These are phyloP conservation scores for Flagelloscypha sp. DNA, from an alignment of 768 basidiomycete species.

Conservation along the genomic window DNA sequence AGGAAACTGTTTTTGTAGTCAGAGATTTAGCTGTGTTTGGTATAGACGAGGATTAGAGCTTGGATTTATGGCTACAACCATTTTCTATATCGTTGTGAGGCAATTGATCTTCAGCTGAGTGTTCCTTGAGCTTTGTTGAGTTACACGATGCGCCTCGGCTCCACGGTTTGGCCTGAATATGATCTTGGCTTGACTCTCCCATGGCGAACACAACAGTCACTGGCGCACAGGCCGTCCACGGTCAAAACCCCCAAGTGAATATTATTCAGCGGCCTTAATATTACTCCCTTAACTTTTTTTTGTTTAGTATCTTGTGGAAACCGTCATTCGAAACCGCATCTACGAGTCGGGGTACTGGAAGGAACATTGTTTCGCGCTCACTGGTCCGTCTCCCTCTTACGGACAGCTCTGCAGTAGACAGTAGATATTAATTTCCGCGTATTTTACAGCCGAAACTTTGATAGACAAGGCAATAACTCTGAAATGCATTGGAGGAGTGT, in stretches of 20 bases:
- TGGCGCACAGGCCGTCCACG: slow-evolving; percentile 87
- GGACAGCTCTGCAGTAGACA: slow-evolving; percentile 1
- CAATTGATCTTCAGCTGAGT: slow-evolving; percentile 1
- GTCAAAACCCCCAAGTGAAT: slow-evolving; percentile 89
- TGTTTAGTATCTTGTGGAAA: slow-evolving; percentile 83
- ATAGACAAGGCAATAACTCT: slow-evolving; percentile 90
- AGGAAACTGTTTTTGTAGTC: slow-evolving; percentile 83
- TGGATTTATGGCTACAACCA: neutral
- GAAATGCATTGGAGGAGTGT: slow-evolving; percentile 83
- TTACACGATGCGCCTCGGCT: no score
- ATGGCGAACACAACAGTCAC: slow-evolving; percentile 94
- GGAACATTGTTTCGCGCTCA: slow-evolving; percentile 96
- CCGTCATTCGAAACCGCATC: slow-evolving; percentile 90
- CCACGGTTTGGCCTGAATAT: slow-evolving; percentile 1
- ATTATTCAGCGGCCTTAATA: neutral
- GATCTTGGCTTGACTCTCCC: slow-evolving; percentile 4
- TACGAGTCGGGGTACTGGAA: slow-evolving; percentile 97
- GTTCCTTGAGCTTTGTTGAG: neutral
- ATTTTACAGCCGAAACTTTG: slow-evolving; percentile 66
- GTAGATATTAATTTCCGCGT: slow-evolving; percentile 5
- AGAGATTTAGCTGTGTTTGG: slow-evolving; percentile 61
- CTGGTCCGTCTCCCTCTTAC: slow-evolving; percentile 42
- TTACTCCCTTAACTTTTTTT: slow-evolving; percentile 9
- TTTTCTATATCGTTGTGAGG: neutral
- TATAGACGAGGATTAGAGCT: slow-evolving; percentile 35